These are phyloP conservation scores for Tanozyma kutaoensis DNA, from an alignment of 805 yeast genomes.

Conservation along the genomic window DNA sequence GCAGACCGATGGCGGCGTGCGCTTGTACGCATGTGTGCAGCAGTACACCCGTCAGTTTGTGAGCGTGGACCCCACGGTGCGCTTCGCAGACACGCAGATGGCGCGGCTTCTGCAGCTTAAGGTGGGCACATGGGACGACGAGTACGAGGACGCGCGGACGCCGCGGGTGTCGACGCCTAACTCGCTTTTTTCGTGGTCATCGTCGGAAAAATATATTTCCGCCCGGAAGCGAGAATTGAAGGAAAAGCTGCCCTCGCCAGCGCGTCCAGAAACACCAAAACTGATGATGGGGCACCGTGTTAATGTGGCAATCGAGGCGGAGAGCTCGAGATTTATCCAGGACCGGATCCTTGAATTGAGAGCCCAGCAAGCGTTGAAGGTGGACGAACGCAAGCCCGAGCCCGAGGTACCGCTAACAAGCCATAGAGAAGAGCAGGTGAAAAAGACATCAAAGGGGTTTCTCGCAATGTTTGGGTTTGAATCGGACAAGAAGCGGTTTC, in stretches of 20 bases:
- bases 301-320: conserved; percentile 17
- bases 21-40: conserved; percentile 19
- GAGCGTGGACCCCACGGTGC: conserved; percentile 6
- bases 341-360: conserved; percentile 23
- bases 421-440: conserved; percentile 26
- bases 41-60: conserved; percentile 21
- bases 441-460: conserved; percentile 12
- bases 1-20: conserved; percentile 13
- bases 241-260: conserved; percentile 1
- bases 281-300: conserved; percentile 2
- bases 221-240: conserved; percentile 14
- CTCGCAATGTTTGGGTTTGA: not conserved
- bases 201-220: conserved; percentile 24
- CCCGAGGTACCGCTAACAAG: conserved; percentile 18
- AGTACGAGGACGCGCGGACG: conserved; percentile 1
- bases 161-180: conserved; percentile 8
- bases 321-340: conserved; percentile 23
- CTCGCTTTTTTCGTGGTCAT: conserved; percentile 29
- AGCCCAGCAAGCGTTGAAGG: conserved; percentile 21
- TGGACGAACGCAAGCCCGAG: conserved; percentile 28
- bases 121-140: conserved; percentile 5
- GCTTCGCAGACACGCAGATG: conserved; percentile 11
- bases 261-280: not conserved
- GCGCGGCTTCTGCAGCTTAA: conserved; percentile 4
- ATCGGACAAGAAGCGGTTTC: not conserved